These are phyloP conservation scores for Xylaria sp. DNA, from an alignment of 2,329 filamentous ascomycete species.

Conservation along the genomic window DNA sequence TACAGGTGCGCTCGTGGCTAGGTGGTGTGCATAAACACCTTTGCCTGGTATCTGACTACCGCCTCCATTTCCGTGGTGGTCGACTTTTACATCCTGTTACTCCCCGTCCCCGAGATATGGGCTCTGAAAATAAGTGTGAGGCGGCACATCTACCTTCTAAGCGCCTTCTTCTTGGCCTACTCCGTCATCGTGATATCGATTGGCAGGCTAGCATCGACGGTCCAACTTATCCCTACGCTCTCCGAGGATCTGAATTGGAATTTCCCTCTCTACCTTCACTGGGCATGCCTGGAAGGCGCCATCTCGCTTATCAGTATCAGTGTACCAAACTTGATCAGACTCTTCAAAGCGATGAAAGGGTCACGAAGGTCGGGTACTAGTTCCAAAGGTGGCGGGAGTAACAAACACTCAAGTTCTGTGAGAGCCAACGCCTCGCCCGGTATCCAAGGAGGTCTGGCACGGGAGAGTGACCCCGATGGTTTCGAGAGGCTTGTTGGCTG, in stretches of 20 bases:
- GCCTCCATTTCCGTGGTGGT: slow-evolving; percentile 18
- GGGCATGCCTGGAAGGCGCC: slow-evolving; percentile 24
- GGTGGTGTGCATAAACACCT: slow-evolving; percentile 20
- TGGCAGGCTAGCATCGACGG: slow-evolving; percentile 19
- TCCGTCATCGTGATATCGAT: slow-evolving; percentile 29
- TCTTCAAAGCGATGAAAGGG: slow-evolving; percentile 7
- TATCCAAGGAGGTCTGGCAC: background rate
- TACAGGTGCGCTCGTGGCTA: slow-evolving; percentile 7
- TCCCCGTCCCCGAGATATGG: slow-evolving; percentile 23
- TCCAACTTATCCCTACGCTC: slow-evolving; percentile 17
- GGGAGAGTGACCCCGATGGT: slow-evolving; percentile 3
- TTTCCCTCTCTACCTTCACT: slow-evolving; percentile 23
- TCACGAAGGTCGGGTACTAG: background rate
- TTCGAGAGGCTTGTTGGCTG: slow-evolving; percentile 17
- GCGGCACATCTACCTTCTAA: slow-evolving; percentile 21
- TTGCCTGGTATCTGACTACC: slow-evolving; percentile 18
- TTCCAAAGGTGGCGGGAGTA: background rate
- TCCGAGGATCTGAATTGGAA: slow-evolving; percentile 17
- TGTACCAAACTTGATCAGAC: slow-evolving; percentile 20
- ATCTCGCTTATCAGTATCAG: slow-evolving; percentile 25
- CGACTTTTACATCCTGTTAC: slow-evolving; percentile 24
- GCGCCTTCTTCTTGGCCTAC: slow-evolving; percentile 27
- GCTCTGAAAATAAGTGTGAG: slow-evolving; percentile 20
- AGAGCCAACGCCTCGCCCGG: background rate
- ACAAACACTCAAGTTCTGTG: background rate